Evolutionary conservation across 2,329 filamentous ascomycete genomes (phyloP).

Genomic region (Claviceps sp.): DNA sequence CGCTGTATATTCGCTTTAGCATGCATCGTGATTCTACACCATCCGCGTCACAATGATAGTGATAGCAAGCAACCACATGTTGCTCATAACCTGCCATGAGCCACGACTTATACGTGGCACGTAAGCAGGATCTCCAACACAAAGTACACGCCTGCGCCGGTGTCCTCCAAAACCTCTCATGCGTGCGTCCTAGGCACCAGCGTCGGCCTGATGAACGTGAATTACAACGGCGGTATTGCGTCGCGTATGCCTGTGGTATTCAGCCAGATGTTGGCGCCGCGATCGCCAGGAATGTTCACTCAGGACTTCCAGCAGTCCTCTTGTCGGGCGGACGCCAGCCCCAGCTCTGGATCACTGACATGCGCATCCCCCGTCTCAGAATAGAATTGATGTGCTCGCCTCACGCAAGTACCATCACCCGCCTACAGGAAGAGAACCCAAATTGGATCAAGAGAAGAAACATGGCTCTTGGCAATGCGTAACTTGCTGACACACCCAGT

Average conservation of each 20-base stretch:
- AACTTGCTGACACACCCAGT: too few relatives aligned
- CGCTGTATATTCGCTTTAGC: too few relatives aligned
- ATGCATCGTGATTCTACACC: too few relatives aligned
- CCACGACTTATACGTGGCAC: too few relatives aligned
- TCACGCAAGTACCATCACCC: conserved; percentile 30
- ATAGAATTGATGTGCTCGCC: conserved; percentile 16
- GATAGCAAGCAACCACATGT: too few relatives aligned
- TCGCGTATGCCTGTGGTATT: conserved; percentile 19
- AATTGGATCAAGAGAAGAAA: too few relatives aligned
- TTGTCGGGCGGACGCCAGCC: conserved; percentile 37
- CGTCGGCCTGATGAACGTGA: conserved; percentile 29
- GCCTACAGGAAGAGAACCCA: too few relatives aligned
- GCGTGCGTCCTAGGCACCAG: conserved; percentile 31
- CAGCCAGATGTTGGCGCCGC: conserved; percentile 7
- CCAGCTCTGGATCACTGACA: conserved; percentile 30
- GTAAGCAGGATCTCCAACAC: too few relatives aligned
- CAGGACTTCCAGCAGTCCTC: conserved; percentile 35
- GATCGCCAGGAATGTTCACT: conserved; percentile 29
- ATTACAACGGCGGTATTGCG: conserved; percentile 16
- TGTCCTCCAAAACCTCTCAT: conserved; percentile 25
- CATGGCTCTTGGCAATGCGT: too few relatives aligned
- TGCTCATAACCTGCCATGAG: too few relatives aligned
- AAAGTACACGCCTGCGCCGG: conserved; percentile 27
- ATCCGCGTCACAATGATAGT: too few relatives aligned
- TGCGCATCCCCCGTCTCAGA: conserved; percentile 22